Base-by-base conservation (phyloP, 208 protist species). In the Angomonas ambiguus region DNA sequence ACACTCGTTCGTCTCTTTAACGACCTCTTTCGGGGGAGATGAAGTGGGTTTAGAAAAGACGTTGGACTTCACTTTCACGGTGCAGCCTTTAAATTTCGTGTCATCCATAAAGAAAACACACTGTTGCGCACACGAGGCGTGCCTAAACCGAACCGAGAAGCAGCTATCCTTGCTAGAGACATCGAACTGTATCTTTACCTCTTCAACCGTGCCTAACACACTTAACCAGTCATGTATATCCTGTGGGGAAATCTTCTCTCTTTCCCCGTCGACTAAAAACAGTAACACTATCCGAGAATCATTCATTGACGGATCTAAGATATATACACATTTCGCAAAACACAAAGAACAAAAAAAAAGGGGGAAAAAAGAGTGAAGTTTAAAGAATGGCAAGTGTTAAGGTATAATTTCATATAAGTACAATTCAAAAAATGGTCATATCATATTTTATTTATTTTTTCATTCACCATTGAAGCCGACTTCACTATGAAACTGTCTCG, bases 151-250 rank as follows among this genome's bases (percentile, higher is more conserved):
- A 4, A 95, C 82, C 31, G 68, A 72, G 61, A 83, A 95, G 63
- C 85, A 92, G 20, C 62, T 55, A 1, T 65, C 28, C 49, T 79
- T 69, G 20, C 53, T 53, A 0, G 76, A 30, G 0, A 73, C 74
- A 59, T 95, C 84, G 69, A 83, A 95, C 72, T 92, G 89, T 20
- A 88, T 55, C 62, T 95, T 95, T 10, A 91, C 72, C 3, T 78
- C 58, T 5, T 85, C 73, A 38, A 95, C 74, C 1, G 84, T 72
- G 24, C 71, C 85, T 20, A 95, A 60, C 32, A 93, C 83, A 27
- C 66, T 57, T 24, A 92, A 67, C 82, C 83, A 95, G 22, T 95
- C 85, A 25, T 68, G 67, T 22, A 95, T 64, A 48, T 95, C 89
- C 34, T 89, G 79, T 2, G 67, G 58, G 20, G 70, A 78, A 0